A percentile compares a stretch with the other conserved stretches of the same genome.
Conservation (phyloP, 441 rosid species). For the Corymbia citriodora region DNA sequence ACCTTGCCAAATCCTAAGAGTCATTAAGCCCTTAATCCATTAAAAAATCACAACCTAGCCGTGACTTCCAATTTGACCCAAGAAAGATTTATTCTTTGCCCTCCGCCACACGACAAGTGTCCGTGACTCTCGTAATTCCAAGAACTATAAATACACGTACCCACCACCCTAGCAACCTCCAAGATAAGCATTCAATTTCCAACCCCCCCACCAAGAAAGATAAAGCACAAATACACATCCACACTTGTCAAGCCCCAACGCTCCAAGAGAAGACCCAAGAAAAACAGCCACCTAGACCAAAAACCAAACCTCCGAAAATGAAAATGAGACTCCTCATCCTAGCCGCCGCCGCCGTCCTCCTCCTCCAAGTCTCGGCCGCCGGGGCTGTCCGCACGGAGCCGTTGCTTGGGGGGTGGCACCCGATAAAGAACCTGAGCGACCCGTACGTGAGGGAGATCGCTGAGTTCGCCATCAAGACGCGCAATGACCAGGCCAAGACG, state of each 20-base stretch:
- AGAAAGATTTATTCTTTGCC: not conserved
- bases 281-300: not conserved
- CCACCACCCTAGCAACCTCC: not conserved
- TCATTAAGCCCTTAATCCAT: not conserved
- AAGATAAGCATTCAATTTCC: not conserved
- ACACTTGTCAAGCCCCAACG: too few relatives aligned
- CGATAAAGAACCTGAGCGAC: not conserved
- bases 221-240: not conserved
- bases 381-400: not conserved
- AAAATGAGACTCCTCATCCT: not conserved
- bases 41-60: not conserved
- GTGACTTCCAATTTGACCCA: not conserved
- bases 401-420: not conserved
- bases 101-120: not conserved
- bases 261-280: too few relatives aligned
- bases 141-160: not conserved
- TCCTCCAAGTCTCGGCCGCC: conserved; percentile 8
- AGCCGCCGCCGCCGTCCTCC: not conserved
- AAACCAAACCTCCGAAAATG: not conserved
- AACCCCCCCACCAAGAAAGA: not conserved
- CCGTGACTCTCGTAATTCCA: not conserved
- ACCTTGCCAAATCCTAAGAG: not conserved
- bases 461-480: conserved; percentile 35
- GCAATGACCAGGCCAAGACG: conserved; percentile 17
- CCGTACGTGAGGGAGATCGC: conserved; percentile 28